Base-by-base conservation (phyloP, 108 stramenopile genomes). In the Skeletonema marinoi region DNA sequence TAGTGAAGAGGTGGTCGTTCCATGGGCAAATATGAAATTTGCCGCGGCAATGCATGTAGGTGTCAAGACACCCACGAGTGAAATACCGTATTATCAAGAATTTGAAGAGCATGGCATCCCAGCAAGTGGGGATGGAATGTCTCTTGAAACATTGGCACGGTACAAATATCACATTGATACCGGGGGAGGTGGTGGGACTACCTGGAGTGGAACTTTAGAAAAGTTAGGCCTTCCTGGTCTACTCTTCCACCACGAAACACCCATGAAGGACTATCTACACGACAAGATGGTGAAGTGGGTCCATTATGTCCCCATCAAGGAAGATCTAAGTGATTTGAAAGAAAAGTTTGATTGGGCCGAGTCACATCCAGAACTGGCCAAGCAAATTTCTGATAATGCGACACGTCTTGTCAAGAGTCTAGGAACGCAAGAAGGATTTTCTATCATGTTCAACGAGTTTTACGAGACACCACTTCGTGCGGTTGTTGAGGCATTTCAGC, bases 141-240 rank as follows among this genome's bases (percentile, higher is more conserved):
- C 32, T 13, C 38, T 77, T 36, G 76, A 63, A 21, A 42, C 39
- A 63, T 48, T 68, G 74, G 66, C 54, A 2, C 68, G 14, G 33
- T 84, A 75, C 50, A 75, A 68, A 58, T 84, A 84, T 25, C 78
- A 80, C 39, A 80, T 84, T 35, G 83, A 84, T 51, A 44, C 80
- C 3, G 83, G 83, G 21, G 83, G 83, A 6, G 83, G 78, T 32
- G 74, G 76, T 4, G 76, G 76, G 1, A 77, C 76, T 0, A 77
- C 76, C 13, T 77, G 76, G 76, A 64, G 41, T 16, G 76, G 76
- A 3, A 77, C 76, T 1, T 5, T 77, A 4, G 76, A 77, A 29
- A 77, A 77, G 14, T 35, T 77, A 17, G 76, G 63, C 8, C 32
- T 73, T n/a, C 67, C 67, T 17, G 67, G 67, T 0, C 31, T 68